A percentile compares a stretch with the other conserved stretches of the same genome.
Conservation (phyloP, 1,284 basidiomycete species). For the Puccinia triticina region DNA sequence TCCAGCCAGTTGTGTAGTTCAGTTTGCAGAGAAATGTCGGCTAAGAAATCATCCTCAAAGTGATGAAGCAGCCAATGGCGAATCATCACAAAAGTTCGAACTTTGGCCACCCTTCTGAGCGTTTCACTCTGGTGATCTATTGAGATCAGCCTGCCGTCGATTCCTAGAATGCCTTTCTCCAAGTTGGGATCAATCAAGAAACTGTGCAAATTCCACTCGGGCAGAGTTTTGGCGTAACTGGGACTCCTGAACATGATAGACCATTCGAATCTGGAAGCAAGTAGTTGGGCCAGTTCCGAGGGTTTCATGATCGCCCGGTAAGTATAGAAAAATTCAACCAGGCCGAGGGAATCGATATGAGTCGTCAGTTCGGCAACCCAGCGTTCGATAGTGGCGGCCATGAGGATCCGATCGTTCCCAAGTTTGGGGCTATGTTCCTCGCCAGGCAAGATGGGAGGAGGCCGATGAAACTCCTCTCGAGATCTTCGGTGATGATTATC, state of each 20-base stretch:
- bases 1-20: constrained; percentile 78
- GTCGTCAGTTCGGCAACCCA: constrained; percentile 86
- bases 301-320: constrained; percentile 78
- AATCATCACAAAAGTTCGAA: constrained; percentile 81
- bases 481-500: background rate
- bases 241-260: constrained; percentile 66
- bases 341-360: constrained; percentile 77
- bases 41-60: constrained; percentile 80
- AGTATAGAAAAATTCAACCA: constrained; percentile 79
- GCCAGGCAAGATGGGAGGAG: background rate
- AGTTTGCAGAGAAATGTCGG: constrained; percentile 73
- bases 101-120: constrained; percentile 73
- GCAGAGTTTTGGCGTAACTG: constrained; percentile 19
- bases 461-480: constrained; percentile 10
- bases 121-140: constrained; percentile 66
- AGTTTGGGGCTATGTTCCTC: background rate
- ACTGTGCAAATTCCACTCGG: constrained; percentile 20
- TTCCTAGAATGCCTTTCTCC: constrained; percentile 53
- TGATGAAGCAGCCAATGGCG: constrained; percentile 84
- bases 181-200: constrained; percentile 60
- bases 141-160: constrained; percentile 11
- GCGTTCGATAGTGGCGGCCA: constrained; percentile 83
- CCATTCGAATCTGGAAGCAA: constrained; percentile 84
- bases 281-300: constrained; percentile 73
- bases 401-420: constrained; percentile 64